A percentile compares a stretch with the other conserved stretches of the same genome.
Evolutionary conservation across 148 eudicot species (phyloP).

Genomic region (Cornus controversa): DNA sequence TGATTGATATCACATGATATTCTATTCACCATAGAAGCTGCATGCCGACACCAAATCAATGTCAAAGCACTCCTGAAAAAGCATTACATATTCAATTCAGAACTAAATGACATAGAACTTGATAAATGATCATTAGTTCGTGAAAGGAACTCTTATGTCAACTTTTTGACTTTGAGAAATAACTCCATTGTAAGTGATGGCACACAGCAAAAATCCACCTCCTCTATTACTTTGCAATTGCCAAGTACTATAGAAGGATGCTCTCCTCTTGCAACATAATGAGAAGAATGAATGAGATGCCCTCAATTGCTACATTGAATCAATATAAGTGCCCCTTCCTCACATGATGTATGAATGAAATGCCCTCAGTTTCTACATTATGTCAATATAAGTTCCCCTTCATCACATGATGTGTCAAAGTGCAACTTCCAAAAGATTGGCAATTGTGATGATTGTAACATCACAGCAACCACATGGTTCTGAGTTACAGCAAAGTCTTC

Average conservation of each 20-base stretch:
- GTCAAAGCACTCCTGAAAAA: slow-evolving; percentile 82
- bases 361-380: not conserved
- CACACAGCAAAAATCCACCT: not conserved
- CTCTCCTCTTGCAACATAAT: not conserved
- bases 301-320: not conserved
- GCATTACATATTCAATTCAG: slow-evolving; percentile 52
- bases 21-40: slow-evolving; percentile 84
- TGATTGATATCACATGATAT: slow-evolving; percentile 49
- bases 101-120: slow-evolving; percentile 22
- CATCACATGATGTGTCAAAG: not conserved
- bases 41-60: slow-evolving; percentile 83
- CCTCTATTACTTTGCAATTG: not conserved
- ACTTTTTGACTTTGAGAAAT: not conserved
- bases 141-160: not conserved
- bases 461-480: not conserved
- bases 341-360: not conserved
- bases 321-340: not conserved
- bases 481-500: not conserved
- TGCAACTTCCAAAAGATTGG: not conserved
- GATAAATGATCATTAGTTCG: not conserved
- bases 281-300: not conserved
- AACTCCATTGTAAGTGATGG: not conserved
- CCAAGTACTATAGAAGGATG: not conserved
- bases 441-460: not conserved
- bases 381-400: not conserved